Conservation (phyloP, 371 early-diverging fungal species). For the Circinella umbellata region DNA sequence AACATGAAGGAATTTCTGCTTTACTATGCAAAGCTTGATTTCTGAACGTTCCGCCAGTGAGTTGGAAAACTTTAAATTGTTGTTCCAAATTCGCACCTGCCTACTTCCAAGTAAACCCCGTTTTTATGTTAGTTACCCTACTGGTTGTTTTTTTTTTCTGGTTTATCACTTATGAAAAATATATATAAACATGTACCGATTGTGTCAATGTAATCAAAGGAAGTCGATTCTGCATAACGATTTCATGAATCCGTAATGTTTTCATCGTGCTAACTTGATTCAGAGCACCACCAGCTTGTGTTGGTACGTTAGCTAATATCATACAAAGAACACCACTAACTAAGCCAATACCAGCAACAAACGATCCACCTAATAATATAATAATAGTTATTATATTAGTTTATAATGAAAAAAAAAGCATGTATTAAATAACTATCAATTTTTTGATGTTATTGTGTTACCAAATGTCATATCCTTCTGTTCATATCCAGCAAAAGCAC, state of each 20-base stretch:
- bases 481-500: slow-evolving; percentile 70
- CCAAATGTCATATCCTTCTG: slow-evolving; percentile 72
- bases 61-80: slow-evolving; percentile 74
- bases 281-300: slow-evolving; percentile 69
- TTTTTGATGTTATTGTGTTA: background rate
- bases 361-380: slow-evolving; percentile 55
- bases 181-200: slow-evolving; percentile 46
- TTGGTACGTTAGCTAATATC: slow-evolving; percentile 70
- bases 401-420: background rate
- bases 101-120: slow-evolving; percentile 25
- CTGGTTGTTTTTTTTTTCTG: background rate
- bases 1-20: slow-evolving; percentile 68
- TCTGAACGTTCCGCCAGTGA: slow-evolving; percentile 71
- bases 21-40: slow-evolving; percentile 69
- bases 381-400: background rate
- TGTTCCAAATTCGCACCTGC: slow-evolving; percentile 78
- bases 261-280: slow-evolving; percentile 65
- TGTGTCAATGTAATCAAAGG: slow-evolving; percentile 65
- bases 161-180: too few species aligned
- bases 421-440: background rate
- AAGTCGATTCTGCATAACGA: slow-evolving; percentile 65
- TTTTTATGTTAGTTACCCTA: background rate
- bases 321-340: slow-evolving; percentile 72
- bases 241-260: slow-evolving; percentile 57
- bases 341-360: slow-evolving; percentile 75